A percentile compares a stretch with the other conserved stretches of the same genome.
Conservation (phyloP, 805 yeast genomes). For the Kazachstania martiniae region DNA sequence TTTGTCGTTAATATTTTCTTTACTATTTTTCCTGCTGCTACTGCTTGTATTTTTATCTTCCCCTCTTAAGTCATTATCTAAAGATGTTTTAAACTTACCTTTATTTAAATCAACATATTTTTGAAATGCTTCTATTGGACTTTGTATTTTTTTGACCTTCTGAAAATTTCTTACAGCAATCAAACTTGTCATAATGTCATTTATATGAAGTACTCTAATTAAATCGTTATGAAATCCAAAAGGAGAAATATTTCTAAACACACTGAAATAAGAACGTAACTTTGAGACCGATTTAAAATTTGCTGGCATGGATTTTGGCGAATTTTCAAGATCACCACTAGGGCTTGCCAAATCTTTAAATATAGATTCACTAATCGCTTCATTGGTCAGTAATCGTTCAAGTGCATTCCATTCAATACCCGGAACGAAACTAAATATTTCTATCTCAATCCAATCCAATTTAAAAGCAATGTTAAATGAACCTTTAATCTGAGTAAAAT, state of each 20-base stretch:
- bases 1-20: neutral
- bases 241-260: conserved; percentile 38
- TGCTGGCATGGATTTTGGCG: conserved; percentile 1
- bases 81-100: neutral
- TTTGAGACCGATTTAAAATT: conserved; percentile 16
- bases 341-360: conserved; percentile 6
- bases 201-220: conserved; percentile 61
- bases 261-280: conserved; percentile 31
- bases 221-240: conserved; percentile 58
- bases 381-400: conserved; percentile 32
- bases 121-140: conserved; percentile 48
- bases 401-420: conserved; percentile 36
- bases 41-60: neutral
- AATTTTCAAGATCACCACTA: too few relatives aligned
- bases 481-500: conserved; percentile 51
- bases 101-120: conserved; percentile 20
- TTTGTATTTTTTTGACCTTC: conserved; percentile 34
- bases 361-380: conserved; percentile 10
- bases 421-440: conserved; percentile 36
- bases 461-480: conserved; percentile 50
- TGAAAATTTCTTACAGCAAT: conserved; percentile 54
- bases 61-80: neutral
- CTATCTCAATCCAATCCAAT: conserved; percentile 65
- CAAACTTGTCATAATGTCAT: conserved; percentile 69
- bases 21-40: neutral